Evolutionary conservation across 441 rosid species (phyloP).

Genomic region (Gossypium laxum): DNA sequence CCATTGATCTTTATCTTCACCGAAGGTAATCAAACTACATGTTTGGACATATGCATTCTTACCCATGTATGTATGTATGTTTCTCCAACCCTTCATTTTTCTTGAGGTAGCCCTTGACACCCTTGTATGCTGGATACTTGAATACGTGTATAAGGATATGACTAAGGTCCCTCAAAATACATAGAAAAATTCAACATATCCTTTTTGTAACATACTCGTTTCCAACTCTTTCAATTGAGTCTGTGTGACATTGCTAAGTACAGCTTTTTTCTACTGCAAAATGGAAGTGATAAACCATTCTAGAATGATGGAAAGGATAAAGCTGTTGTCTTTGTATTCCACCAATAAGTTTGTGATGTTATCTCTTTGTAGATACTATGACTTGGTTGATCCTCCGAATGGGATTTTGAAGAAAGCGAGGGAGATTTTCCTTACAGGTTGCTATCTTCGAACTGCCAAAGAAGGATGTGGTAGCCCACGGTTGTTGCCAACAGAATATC

Average conservation of each 20-base stretch:
- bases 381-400: slow-evolving; percentile 58
- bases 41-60: not conserved
- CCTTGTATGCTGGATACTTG: not conserved
- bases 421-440: slow-evolving; percentile 81
- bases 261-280: not conserved
- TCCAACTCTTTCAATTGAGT: not conserved
- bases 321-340: not conserved
- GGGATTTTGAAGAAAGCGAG: slow-evolving; percentile 77
- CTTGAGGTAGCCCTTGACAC: not conserved
- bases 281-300: not conserved
- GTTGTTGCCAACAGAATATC: slow-evolving; percentile 91
- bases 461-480: slow-evolving; percentile 75
- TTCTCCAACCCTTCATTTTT: not conserved
- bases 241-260: not conserved
- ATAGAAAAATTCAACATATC: not conserved
- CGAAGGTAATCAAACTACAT: slow-evolving; percentile 39
- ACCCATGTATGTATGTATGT: not conserved
- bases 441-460: slow-evolving; percentile 76
- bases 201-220: not conserved
- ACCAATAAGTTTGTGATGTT: slow-evolving; percentile 1
- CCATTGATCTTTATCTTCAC: slow-evolving; percentile 83
- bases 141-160: not conserved
- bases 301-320: not conserved
- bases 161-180: not conserved
- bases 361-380: slow-evolving; percentile 51